Conservation (phyloP, 129 eudicot genomes). For the Chrysanthemum seticuspe region DNA sequence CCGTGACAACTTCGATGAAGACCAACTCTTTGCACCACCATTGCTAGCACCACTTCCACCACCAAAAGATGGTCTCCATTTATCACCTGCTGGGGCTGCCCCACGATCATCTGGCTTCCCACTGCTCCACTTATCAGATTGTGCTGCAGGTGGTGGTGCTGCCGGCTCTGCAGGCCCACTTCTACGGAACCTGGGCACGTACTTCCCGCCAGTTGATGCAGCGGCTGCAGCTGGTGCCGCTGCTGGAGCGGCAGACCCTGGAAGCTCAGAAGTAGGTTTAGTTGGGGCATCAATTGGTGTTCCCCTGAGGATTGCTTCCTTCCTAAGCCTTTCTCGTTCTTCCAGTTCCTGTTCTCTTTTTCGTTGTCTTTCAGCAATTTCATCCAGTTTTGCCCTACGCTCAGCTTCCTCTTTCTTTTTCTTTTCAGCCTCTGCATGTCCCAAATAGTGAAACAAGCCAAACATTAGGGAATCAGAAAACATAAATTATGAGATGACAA, state of each 20-base stretch:
- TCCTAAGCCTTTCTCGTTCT: constrained; percentile 60
- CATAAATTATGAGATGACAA: neutral
- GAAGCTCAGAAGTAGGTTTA: constrained; percentile 38
- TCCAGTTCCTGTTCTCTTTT: constrained; percentile 66
- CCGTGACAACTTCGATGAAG: constrained; percentile 25
- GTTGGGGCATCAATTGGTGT: constrained; percentile 38
- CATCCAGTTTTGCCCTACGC: constrained; percentile 64
- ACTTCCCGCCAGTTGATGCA: constrained; percentile 47
- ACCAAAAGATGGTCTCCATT: constrained; percentile 44
- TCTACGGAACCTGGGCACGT: constrained; percentile 53
- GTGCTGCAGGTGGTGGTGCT: constrained; percentile 42
- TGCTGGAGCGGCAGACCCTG: constrained; percentile 26
- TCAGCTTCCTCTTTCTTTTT: constrained; percentile 71
- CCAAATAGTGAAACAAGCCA: neutral
- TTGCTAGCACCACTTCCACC: constrained; percentile 19
- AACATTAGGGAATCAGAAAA: neutral
- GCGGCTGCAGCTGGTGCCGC: constrained; percentile 35
- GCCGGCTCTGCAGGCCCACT: constrained; percentile 39
- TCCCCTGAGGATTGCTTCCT: constrained; percentile 46
- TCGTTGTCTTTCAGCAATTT: constrained; percentile 77
- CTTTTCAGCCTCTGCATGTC: constrained; percentile 76
- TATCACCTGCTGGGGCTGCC: constrained; percentile 37
- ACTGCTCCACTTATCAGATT: constrained; percentile 53
- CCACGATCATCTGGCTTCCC: constrained; percentile 40
- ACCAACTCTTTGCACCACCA: constrained; percentile 25